Base-by-base conservation (phyloP, 345 rosid species). In the Carallia brachiata region DNA sequence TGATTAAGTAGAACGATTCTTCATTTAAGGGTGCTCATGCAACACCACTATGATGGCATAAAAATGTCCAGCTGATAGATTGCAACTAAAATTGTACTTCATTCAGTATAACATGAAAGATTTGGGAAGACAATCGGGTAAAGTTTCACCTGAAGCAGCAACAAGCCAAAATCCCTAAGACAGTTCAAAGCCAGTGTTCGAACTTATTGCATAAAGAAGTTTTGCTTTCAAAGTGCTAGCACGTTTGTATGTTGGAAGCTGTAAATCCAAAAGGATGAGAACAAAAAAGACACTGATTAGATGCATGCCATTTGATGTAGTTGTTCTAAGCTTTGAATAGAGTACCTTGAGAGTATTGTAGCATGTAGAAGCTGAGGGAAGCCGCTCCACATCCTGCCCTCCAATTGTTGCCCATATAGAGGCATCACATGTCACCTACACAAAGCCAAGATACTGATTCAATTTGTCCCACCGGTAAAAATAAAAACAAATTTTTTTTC, bases 281-380 rank as follows among this genome's bases (percentile, higher is more conserved):
- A 54, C 31, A 62, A 34, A 23, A 64, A 34, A 28, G 36, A 63
- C n/a, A 23, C 32, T 16, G 17, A 61, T 67, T 52, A 67, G 74
- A 56, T 36, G 16, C 30, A 53, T n/a, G 44, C 17, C 57, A 28
- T 32, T 40, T 39, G 8, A 40, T 32, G 57, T 7, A n/a, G 44
- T 52, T 16, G 40, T 57, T 61, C 19, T 30, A 17, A 71, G 32
- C 3, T 44, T 32, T 66, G 62, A 44, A 36, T 23, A 9, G 59
- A 62, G 62, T 71, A 95, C 97, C 97, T 92, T 95, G 66, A 95
- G 97, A 70, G 97, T 95, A 81, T 95, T 95, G 84, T 95, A 92
- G 88, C 99, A 95, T 28, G 99, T 92, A 65, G 99, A 95, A 78
- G 99, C 93, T 36, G 97, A 95, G 67, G 99, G 97, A 80, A 95